A percentile compares a stretch with the other conserved stretches of the same genome.
Conservation (phyloP, 495 filamentous ascomycete species). For the Aeminium ludgeri region DNA sequence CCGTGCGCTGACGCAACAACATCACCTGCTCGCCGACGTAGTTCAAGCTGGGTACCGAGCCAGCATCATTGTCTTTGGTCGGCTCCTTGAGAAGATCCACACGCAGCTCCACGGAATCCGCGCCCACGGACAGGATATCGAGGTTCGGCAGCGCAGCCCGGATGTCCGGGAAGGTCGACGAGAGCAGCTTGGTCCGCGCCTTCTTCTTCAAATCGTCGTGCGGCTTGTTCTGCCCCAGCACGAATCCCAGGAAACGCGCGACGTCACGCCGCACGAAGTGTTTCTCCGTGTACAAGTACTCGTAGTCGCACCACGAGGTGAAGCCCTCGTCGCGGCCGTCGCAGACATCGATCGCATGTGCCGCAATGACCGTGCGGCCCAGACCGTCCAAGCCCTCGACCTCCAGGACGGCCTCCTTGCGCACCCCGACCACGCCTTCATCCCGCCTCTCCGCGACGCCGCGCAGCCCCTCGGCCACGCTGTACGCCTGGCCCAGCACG, state of each 20-base stretch:
- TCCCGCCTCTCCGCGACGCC: slow-evolving; percentile 11
- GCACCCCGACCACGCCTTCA: slow-evolving; percentile 19
- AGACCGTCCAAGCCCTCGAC: slow-evolving; percentile 11
- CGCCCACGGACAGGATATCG: slow-evolving; percentile 68
- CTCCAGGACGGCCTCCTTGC: slow-evolving; percentile 6
- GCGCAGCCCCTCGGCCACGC: slow-evolving; percentile 12
- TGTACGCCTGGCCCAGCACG: slow-evolving; percentile 23
- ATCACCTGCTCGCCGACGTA: slow-evolving; percentile 77
- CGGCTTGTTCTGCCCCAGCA: slow-evolving; percentile 55
- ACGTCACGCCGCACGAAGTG: slow-evolving; percentile 61
- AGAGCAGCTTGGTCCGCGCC: slow-evolving; percentile 62
- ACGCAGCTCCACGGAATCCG: slow-evolving; percentile 67
- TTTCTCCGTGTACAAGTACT: slow-evolving; percentile 59
- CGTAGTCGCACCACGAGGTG: slow-evolving; percentile 54
- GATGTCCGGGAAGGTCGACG: slow-evolving; percentile 73
- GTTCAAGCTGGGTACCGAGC: slow-evolving; percentile 52
- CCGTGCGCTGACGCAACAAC: slow-evolving; percentile 63
- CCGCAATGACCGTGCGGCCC: slow-evolving; percentile 39
- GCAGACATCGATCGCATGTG: slow-evolving; percentile 53
- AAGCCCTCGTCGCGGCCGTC: slow-evolving; percentile 47
- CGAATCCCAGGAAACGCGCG: slow-evolving; percentile 57
- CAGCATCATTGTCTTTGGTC: slow-evolving; percentile 35
- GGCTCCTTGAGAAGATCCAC: slow-evolving; percentile 69
- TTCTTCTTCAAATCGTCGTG: slow-evolving; percentile 62
- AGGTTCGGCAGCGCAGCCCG: slow-evolving; percentile 68